These are phyloP conservation scores for Cyphellophora attinorum DNA, from an alignment of 2,329 filamentous ascomycete species.

Conservation along the genomic window DNA sequence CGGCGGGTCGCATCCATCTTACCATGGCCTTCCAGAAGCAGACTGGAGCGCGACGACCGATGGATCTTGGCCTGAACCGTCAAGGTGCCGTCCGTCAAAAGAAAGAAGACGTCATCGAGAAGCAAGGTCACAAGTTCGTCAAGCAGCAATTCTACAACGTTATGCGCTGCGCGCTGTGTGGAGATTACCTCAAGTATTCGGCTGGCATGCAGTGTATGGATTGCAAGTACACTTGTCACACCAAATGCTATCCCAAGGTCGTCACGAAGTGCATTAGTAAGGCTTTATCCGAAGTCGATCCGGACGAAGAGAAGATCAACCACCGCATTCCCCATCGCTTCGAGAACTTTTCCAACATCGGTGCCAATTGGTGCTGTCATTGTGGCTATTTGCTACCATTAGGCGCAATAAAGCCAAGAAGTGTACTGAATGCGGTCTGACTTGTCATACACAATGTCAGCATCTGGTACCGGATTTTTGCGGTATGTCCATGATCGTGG, in stretches of 20 bases:
- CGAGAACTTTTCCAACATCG: conserved; percentile 92
- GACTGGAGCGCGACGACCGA: conserved; percentile 68
- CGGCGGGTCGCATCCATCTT: conserved; percentile 83
- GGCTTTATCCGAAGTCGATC: conserved; percentile 95
- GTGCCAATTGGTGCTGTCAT: conserved; percentile 98
- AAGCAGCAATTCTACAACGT: conserved; percentile 99
- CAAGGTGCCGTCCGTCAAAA: conserved; percentile 94
- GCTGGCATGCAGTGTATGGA: conserved; percentile 98
- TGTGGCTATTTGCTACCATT: conserved; percentile 93
- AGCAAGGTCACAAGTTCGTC: conserved; percentile 98
- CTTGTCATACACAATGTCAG: conserved; percentile 81
- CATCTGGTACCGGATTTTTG: conserved; percentile 98
- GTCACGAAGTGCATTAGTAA: conserved; percentile 99
- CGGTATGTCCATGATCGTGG: conserved; percentile 96
- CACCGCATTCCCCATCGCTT: conserved; percentile 97
- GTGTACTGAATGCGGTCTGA: conserved; percentile 83
- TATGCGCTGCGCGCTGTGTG: conserved; percentile 96
- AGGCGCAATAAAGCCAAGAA: conserved; percentile 87
- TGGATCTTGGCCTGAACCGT: conserved; percentile 83
- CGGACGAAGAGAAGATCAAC: conserved; percentile 99
- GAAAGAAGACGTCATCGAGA: conserved; percentile 97
- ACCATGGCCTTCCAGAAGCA: conserved; percentile 88
- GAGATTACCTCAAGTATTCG: conserved; percentile 96
- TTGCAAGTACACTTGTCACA: conserved; percentile 99
- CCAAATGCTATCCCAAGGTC: conserved; percentile 91